phyloP scores from a whole-genome alignment of 306 rosid species.

The Vigna unguiculata region DNA sequence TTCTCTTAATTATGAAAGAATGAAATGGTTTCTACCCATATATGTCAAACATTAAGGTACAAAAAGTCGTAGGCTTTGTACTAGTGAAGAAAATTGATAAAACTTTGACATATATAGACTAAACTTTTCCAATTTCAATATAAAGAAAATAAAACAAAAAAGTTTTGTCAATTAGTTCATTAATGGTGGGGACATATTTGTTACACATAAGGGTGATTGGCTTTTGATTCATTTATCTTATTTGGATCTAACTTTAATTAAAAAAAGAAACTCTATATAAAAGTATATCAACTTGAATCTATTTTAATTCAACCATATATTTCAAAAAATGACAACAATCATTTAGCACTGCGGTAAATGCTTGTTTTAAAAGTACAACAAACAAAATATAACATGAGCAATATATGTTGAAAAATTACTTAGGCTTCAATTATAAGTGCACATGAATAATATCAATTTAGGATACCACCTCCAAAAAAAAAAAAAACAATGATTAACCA shows the following conservation, averaged over 20 bases:
- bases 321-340: background rate
- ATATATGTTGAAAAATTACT: background rate
- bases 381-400: background rate
- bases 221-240: background rate
- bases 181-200: background rate
- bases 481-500: background rate
- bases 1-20: background rate
- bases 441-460: background rate
- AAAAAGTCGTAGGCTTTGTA: background rate
- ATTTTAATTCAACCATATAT: background rate
- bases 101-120: conserved; percentile 17
- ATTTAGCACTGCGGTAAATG: background rate
- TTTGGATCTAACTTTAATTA: background rate
- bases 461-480: background rate
- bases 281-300: background rate
- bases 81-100: conserved; percentile 24
- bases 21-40: background rate
- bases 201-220: background rate
- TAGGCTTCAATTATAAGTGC: background rate
- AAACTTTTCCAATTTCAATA: conserved; percentile 8
- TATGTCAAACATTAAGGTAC: background rate
- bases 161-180: conserved; percentile 15
- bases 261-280: no score
- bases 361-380: background rate
- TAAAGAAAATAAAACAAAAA: background rate